Base-by-base conservation (phyloP, 768 basidiomycete genomes). In the Pleurotus eryngii region DNA sequence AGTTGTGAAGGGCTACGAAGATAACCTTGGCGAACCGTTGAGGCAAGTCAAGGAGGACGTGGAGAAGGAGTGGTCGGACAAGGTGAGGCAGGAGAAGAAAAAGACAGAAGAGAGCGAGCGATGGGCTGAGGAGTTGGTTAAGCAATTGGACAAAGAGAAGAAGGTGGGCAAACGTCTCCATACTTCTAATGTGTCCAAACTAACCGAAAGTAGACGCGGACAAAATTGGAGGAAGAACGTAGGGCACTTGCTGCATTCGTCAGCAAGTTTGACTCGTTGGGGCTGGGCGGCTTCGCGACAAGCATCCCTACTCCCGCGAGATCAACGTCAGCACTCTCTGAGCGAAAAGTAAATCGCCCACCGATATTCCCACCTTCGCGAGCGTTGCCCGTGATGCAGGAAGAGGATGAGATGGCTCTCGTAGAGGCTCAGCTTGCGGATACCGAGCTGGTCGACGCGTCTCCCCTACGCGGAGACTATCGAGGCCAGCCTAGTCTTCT, bases 221-320 rank as follows among this genome's bases (percentile, higher is more conserved):
- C 73, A 35, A 85, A 85, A 61, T 70, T 92, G 50, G 90, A 93
- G 67, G 86, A 86, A 45, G 90, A 93, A 71, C 81, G 90, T 38
- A 76, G 84, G 20, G 91, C 89, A 7, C 76, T 94, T 40, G 82
- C 88, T 3, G 81, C 89, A 5, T 94, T 94, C 63, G 92, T 94
- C 46, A 78, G 76, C 68, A 90, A 89, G 68, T 91, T 93, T 64
- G 92, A 94, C 70, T 78, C 89, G 9, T 70, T 90, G 24, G 87
- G 87, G 0, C 65, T 88, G 30, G 77, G 77, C 0, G 51, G 15
- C 2, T 54, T 54, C 11, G 68, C 70, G 7, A 71, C 72, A 12
- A 60, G 64, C 4, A 35, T 35, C 1, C 30, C 30, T 35, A 60
- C 69, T 18, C 57, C 69, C 15, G 64, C 77, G 1, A 64, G 74